Conservation (phyloP, 2,329 filamentous ascomycete genomes). For the Dryadomyces quercivorus region DNA sequence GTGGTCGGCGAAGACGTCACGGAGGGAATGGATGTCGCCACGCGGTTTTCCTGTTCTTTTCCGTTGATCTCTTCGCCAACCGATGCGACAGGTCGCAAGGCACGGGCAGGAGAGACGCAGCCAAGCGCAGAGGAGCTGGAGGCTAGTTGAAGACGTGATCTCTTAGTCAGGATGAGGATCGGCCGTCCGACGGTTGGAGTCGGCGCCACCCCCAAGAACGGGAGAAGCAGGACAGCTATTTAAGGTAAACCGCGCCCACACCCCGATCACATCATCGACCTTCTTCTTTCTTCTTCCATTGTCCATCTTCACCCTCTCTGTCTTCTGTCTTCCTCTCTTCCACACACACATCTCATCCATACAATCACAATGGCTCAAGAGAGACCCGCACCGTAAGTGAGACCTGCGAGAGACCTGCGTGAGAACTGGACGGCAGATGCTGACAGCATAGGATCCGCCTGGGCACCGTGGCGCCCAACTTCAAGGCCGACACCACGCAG, state of each 20-base stretch:
- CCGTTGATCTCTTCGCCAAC: no score
- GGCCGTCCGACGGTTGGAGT: background rate
- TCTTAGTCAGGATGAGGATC: slow-evolving; percentile 9
- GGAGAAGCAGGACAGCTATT: background rate
- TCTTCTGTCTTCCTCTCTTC: background rate
- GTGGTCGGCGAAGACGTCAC: no score
- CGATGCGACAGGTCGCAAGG: no score
- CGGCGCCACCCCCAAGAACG: background rate
- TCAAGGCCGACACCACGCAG: slow-evolving; percentile 68
- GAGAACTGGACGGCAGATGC: background rate
- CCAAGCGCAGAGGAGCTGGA: background rate
- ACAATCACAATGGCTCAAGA: slow-evolving; percentile 20
- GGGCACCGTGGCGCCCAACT: slow-evolving; percentile 62
- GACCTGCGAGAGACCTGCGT: no score
- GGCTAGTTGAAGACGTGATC: slow-evolving; percentile 11
- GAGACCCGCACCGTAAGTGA: slow-evolving; percentile 22
- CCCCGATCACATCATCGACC: background rate
- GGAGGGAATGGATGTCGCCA: no score
- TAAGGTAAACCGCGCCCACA: background rate
- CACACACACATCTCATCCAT: background rate
- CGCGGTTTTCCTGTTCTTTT: no score
- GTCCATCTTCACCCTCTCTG: background rate
- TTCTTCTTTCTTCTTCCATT: background rate
- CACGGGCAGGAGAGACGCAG: background rate
- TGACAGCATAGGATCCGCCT: slow-evolving; percentile 41